Evolutionary conservation across 768 basidiomycete species (phyloP).

Genomic region (Mycena epipterygia): DNA sequence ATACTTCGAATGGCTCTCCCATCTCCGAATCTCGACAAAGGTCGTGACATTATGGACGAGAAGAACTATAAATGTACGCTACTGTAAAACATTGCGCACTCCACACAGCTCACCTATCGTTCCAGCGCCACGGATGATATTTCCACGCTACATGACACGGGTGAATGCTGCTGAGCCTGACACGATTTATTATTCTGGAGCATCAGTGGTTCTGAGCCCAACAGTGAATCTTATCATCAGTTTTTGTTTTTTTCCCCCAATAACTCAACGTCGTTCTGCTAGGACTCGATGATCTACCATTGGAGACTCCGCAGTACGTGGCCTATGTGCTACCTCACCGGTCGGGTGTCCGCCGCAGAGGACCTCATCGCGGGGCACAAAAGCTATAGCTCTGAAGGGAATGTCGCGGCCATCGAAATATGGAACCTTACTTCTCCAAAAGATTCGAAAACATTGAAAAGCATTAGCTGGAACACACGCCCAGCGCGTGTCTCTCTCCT

Average conservation of each 20-base stretch:
- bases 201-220: constrained; percentile 30
- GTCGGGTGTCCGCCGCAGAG: constrained; percentile 28
- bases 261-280: no score
- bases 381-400: constrained; percentile 29
- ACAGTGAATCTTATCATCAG: constrained; percentile 13
- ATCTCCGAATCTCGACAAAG: constrained; percentile 29
- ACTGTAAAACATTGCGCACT: neutral
- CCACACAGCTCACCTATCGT: neutral
- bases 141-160: constrained; percentile 23
- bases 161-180: constrained; percentile 29
- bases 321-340: constrained; percentile 35
- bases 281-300: constrained; percentile 43
- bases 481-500: neutral
- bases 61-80: constrained; percentile 22
- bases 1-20: constrained; percentile 3
- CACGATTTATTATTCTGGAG: constrained; percentile 12
- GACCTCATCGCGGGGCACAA: constrained; percentile 31
- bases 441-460: neutral
- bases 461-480: constrained; percentile 22
- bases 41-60: constrained; percentile 25
- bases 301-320: constrained; percentile 33
- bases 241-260: neutral
- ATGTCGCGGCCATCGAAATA: constrained; percentile 36
- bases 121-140: constrained; percentile 30
- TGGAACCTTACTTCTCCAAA: constrained; percentile 36